Conservation (phyloP, 345 rosid genomes). For the Theobroma cacao region DNA sequence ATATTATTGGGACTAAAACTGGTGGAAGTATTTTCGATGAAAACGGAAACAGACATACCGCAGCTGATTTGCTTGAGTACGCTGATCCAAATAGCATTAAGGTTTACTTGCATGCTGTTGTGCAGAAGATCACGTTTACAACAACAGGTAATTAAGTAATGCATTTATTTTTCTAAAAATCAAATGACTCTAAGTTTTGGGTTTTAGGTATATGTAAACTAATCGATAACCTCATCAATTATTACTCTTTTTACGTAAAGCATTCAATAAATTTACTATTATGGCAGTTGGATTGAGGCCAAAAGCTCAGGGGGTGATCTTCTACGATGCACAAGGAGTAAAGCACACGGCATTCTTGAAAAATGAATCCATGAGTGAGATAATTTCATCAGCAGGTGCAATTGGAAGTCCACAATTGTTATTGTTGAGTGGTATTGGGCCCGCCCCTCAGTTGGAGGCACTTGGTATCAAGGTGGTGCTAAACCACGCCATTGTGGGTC, state of each 20-base stretch:
- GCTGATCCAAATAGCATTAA: conserved; percentile 47
- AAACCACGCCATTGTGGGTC: conserved; percentile 72
- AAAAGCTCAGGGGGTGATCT: conserved; percentile 66
- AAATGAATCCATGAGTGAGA: conserved; percentile 41
- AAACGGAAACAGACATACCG: conserved; percentile 60
- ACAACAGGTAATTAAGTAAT: no score
- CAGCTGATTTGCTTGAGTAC: conserved; percentile 69
- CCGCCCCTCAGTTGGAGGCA: conserved; percentile 38
- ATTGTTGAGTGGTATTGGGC: conserved; percentile 86
- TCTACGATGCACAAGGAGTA: conserved; percentile 40
- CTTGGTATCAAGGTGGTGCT: conserved; percentile 46
- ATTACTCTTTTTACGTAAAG: no score
- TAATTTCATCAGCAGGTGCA: conserved; percentile 67
- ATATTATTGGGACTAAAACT: conserved; percentile 54
- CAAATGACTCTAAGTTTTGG: no score
- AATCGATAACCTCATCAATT: no score
- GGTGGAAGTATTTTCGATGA: conserved; percentile 63
- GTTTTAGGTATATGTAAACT: no score
- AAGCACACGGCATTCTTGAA: conserved; percentile 42
- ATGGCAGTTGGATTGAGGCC: conserved; percentile 38
- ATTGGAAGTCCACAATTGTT: conserved; percentile 76
- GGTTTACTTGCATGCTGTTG: conserved; percentile 62
- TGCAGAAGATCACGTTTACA: conserved; percentile 42
- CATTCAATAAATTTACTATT: neutral
- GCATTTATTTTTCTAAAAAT: no score